These are phyloP conservation scores for Brassica juncea DNA, from an alignment of 345 rosid genomes.

Conservation along the genomic window DNA sequence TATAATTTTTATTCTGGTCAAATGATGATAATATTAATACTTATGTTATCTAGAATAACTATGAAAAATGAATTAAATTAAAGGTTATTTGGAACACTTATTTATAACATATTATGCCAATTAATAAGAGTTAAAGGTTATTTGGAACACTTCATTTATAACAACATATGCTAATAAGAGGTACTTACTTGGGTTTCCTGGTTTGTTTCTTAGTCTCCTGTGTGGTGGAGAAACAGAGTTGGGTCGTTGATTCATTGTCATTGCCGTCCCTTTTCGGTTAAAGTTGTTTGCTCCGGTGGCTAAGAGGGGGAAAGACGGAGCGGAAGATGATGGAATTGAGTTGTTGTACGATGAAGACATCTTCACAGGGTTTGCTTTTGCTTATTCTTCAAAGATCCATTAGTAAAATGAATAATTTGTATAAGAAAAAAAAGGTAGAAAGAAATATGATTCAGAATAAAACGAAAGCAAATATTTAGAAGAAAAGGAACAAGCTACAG, in stretches of 20 bases:
- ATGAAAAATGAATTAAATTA: background rate
- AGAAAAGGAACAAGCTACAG: conserved; percentile 40
- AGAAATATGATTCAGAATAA: conserved; percentile 23
- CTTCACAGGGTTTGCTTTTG: conserved; percentile 20
- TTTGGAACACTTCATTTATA: background rate
- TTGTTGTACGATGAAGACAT: conserved; percentile 39
- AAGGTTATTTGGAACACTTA: background rate
- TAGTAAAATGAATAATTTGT: background rate
- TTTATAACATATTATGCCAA: background rate
- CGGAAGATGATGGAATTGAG: conserved; percentile 25
- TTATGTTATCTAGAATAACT: background rate
- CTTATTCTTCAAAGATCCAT: conserved; percentile 32
- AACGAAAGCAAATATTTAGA: conserved; percentile 35
- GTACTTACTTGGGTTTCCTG: conserved; percentile 71
- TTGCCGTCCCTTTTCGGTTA: conserved; percentile 18
- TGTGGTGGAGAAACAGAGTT: conserved; percentile 50
- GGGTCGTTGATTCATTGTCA: conserved; percentile 27
- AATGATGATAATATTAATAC: background rate
- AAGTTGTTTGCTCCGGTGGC: conserved; percentile 12
- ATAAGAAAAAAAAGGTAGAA: conserved; percentile 14
- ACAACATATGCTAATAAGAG: background rate
- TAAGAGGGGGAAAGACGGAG: conserved; percentile 31
- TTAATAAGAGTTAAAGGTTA: background rate
- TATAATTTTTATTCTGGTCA: background rate
- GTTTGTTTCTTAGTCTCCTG: conserved; percentile 70